Conservation (phyloP, 441 rosid species). For the Adansonia grandidieri region DNA sequence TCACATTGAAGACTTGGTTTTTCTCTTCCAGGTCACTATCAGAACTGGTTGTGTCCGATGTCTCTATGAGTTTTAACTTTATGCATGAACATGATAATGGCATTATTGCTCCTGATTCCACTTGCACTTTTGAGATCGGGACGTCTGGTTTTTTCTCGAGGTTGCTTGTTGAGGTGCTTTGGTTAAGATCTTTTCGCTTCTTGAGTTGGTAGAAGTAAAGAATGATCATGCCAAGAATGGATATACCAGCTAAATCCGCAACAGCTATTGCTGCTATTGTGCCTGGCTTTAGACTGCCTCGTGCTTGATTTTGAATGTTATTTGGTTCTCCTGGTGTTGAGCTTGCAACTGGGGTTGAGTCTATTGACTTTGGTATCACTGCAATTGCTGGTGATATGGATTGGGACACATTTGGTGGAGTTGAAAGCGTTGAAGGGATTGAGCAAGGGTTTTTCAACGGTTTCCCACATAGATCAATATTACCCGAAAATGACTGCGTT, state of each 20-base stretch:
- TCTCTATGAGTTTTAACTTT: conserved; percentile 39
- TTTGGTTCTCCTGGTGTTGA: conserved; percentile 32
- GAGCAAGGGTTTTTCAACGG: conserved; percentile 69
- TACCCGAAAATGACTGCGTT: conserved; percentile 57
- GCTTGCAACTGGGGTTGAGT: conserved; percentile 39
- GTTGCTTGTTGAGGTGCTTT: conserved; percentile 2
- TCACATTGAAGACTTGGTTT: background rate
- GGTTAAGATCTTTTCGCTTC: conserved; percentile 44
- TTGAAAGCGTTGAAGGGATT: conserved; percentile 69
- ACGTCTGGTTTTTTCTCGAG: conserved; percentile 32
- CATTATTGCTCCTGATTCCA: conserved; percentile 30
- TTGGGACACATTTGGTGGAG: conserved; percentile 58
- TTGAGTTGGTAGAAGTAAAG: conserved; percentile 65
- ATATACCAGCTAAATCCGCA: conserved; percentile 60
- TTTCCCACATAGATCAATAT: conserved; percentile 70
- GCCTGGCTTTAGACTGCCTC: conserved; percentile 60
- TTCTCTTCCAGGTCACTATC: conserved; percentile 51
- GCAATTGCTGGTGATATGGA: conserved; percentile 76
- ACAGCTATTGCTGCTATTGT: conserved; percentile 50
- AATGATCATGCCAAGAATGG: conserved; percentile 59
- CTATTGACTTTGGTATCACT: conserved; percentile 60
- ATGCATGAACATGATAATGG: conserved; percentile 60
- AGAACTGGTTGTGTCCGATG: conserved; percentile 50
- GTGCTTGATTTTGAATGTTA: conserved; percentile 35
- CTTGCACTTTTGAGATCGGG: conserved; percentile 33